These are phyloP conservation scores for Salvia hispanica DNA, from an alignment of 257 asterid genomes.

Conservation along the genomic window DNA sequence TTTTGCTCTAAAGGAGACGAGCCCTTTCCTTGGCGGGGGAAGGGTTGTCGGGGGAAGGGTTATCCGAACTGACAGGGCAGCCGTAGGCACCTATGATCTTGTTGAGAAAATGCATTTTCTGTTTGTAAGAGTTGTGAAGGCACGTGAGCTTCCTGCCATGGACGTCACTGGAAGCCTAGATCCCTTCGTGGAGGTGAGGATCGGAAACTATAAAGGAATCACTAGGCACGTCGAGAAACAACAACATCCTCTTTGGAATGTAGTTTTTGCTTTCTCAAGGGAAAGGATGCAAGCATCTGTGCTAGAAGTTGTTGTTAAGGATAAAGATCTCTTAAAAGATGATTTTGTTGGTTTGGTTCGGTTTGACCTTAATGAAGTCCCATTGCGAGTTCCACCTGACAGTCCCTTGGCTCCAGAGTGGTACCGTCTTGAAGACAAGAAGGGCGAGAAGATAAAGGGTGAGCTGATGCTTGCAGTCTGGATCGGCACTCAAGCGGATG, in stretches of 20 bases:
- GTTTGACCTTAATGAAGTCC: slow-evolving; percentile 82
- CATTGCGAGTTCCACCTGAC: slow-evolving; percentile 88
- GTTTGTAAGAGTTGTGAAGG: slow-evolving; percentile 87
- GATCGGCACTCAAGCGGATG: slow-evolving; percentile 96
- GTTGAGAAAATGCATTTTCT: slow-evolving; percentile 92
- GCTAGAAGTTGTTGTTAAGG: slow-evolving; percentile 82
- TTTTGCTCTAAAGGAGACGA: slow-evolving; percentile 81
- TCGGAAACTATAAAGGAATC: slow-evolving; percentile 81
- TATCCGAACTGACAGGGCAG: slow-evolving; percentile 54
- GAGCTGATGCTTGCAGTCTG: slow-evolving; percentile 93
- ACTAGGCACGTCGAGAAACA: slow-evolving; percentile 82
- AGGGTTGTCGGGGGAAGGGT: slow-evolving; percentile 85
- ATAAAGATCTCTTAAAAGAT: slow-evolving; percentile 77
- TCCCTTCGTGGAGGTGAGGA: slow-evolving; percentile 75
- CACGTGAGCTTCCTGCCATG: slow-evolving; percentile 88
- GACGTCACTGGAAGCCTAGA: slow-evolving; percentile 86
- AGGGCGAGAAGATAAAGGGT: slow-evolving; percentile 78
- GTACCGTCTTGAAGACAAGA: slow-evolving; percentile 82
- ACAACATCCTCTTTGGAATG: slow-evolving; percentile 77
- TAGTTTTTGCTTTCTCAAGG: slow-evolving; percentile 83
- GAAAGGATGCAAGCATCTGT: slow-evolving; percentile 90
- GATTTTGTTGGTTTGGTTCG: slow-evolving; percentile 75
- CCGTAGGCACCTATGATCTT: slow-evolving; percentile 74
- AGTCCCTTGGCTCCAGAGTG: slow-evolving; percentile 95
- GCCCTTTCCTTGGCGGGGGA: slow-evolving; percentile 92